Conservation (phyloP, 441 rosid species). For the Populus tomentosa region DNA sequence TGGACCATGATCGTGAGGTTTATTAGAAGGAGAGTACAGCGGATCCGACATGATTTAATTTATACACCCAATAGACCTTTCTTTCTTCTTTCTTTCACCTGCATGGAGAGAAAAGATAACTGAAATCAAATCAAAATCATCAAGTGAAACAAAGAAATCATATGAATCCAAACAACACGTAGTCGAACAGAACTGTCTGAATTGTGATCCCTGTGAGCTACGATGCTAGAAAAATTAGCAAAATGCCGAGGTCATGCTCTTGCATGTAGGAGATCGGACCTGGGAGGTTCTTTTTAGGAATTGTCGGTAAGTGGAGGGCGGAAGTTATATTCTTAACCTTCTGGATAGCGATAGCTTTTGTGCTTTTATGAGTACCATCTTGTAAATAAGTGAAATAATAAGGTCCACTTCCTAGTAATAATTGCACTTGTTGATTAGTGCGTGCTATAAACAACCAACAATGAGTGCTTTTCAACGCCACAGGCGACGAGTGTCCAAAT, state of each 20-base stretch:
- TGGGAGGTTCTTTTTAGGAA: not conserved
- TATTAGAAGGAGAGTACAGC: constrained; percentile 12
- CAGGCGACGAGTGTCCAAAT: not conserved
- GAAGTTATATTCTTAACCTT: not conserved
- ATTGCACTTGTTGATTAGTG: not conserved
- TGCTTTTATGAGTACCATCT: not conserved
- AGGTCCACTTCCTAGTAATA: not conserved
- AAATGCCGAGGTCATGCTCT: not conserved
- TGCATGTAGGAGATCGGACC: not conserved
- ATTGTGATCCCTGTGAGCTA: not conserved
- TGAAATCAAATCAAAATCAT: not conserved
- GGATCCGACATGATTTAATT: constrained; percentile 20
- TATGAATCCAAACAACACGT: not conserved
- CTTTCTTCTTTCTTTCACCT: not conserved
- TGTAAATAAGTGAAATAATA: not conserved
- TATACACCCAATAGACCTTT: not conserved
- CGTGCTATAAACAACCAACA: not conserved
- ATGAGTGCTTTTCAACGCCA: not conserved
- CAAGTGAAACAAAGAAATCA: not conserved
- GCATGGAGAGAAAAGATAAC: not conserved
- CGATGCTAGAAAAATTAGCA: not conserved
- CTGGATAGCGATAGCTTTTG: not conserved
- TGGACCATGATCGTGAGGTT: constrained; percentile 5
- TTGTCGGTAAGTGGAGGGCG: no score
- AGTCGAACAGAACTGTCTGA: not conserved